Evolutionary conservation across 2,329 filamentous ascomycete species (phyloP).

Genomic region (Paracoccidioides lutzii): DNA sequence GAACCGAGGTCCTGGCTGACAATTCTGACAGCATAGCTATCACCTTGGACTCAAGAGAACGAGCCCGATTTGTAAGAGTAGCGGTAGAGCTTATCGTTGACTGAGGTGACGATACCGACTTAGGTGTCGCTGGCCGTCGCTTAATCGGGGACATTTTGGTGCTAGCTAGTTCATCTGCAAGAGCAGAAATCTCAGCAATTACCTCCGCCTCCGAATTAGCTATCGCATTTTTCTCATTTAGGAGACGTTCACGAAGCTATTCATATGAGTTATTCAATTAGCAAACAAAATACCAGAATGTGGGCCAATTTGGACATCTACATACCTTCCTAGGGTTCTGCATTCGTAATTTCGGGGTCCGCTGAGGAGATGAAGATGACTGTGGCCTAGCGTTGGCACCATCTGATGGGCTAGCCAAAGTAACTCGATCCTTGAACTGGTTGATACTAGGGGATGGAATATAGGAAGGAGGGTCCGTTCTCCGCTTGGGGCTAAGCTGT

Average conservation of each 20-base stretch:
- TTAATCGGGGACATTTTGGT: constrained; percentile 15
- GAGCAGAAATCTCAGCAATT: constrained; percentile 63
- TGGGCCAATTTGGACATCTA: neutral
- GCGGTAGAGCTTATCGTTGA: constrained; percentile 11
- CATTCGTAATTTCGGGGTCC: constrained; percentile 55
- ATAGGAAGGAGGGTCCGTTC: constrained; percentile 33
- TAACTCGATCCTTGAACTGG: constrained; percentile 24
- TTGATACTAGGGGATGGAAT: constrained; percentile 36
- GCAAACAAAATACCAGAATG: neutral
- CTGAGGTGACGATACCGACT: constrained; percentile 18
- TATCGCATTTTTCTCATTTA: constrained; percentile 65
- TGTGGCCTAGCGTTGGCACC: constrained; percentile 20
- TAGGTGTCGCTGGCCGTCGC: constrained; percentile 33
- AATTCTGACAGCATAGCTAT: constrained; percentile 48
- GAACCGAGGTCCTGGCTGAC: constrained; percentile 45
- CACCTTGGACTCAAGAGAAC: constrained; percentile 54
- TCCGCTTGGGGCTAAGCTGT: constrained; percentile 29
- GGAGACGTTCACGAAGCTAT: constrained; percentile 62
- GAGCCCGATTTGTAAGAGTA: constrained; percentile 40
- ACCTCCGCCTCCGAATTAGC: constrained; percentile 56
- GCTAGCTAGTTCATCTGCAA: constrained; percentile 62
- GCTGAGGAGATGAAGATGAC: constrained; percentile 54
- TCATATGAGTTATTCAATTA: neutral
- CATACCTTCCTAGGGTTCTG: constrained; percentile 48
- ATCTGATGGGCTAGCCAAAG: constrained; percentile 21